Evolutionary conservation across 2,329 filamentous ascomycete species (phyloP).

Genomic region (Grosmannia serpens): DNA sequence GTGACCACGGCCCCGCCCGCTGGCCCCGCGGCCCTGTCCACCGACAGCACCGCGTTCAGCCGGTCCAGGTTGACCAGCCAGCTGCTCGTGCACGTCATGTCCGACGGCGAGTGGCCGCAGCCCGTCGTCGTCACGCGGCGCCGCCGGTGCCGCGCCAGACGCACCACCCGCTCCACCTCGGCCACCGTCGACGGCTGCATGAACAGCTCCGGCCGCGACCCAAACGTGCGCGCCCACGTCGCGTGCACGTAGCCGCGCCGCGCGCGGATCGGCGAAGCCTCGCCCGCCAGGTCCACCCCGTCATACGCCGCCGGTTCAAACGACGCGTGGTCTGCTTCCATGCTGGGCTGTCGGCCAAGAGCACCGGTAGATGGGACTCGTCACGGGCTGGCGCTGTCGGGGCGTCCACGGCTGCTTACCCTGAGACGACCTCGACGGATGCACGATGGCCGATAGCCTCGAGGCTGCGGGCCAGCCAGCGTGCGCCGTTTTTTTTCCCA

Average conservation of each 20-base stretch:
- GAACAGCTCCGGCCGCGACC: conserved; percentile 80
- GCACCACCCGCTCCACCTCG: conserved; percentile 76
- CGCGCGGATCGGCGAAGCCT: conserved; percentile 60
- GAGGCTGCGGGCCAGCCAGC: neutral
- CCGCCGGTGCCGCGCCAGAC: conserved; percentile 68
- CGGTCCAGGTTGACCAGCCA: conserved; percentile 93
- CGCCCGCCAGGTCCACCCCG: conserved; percentile 7
- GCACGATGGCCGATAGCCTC: no score
- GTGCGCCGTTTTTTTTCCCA: neutral
- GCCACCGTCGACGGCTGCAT: conserved; percentile 67
- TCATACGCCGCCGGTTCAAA: conserved; percentile 12
- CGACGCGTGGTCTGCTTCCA: neutral
- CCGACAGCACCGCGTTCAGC: conserved; percentile 58
- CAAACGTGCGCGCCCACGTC: conserved; percentile 92
- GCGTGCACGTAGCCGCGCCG: conserved; percentile 62
- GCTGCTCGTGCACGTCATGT: conserved; percentile 82
- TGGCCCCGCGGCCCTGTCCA: conserved; percentile 35
- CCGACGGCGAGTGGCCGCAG: conserved; percentile 82
- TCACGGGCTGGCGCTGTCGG: no score
- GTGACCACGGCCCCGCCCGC: conserved; percentile 39
- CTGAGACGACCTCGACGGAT: no score
- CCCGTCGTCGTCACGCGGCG: conserved; percentile 79
- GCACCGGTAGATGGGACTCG: no score
- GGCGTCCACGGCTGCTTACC: neutral
- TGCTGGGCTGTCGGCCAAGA: no score